phyloP scores from a whole-genome alignment of 805 yeast genomes.

The Teunomyces atbi region DNA sequence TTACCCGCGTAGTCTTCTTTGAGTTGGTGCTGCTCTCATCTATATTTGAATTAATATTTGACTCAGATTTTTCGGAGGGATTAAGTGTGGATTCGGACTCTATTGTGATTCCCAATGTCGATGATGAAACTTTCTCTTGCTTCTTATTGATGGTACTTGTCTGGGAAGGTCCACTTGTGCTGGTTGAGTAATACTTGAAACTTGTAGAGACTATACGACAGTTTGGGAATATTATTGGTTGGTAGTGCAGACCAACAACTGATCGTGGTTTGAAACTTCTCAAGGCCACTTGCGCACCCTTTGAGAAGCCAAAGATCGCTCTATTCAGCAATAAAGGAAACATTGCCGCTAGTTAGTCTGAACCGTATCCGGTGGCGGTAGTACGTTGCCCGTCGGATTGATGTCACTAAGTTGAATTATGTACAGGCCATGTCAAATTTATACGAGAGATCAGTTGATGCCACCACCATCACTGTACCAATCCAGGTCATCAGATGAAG shows the following conservation, averaged over 20 bases:
- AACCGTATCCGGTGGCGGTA: not conserved
- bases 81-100: too few species aligned
- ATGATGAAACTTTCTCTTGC: not conserved
- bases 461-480: too few species aligned
- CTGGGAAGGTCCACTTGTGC: not conserved
- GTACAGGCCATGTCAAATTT: slow-evolving; percentile 1
- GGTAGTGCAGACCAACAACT: not conserved
- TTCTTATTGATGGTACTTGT: not conserved
- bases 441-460: not conserved
- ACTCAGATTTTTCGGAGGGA: not conserved
- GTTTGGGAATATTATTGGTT: not conserved
- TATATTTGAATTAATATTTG: not conserved
- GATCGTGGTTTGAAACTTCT: not conserved
- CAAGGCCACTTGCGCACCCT: not conserved
- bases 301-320: not conserved
- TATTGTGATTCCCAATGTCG: not conserved
- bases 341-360: not conserved
- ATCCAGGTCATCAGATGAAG: too few species aligned
- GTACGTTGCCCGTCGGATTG: not conserved
- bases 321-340: not conserved
- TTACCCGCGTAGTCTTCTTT: not conserved
- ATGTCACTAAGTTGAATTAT: not conserved
- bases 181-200: not conserved
- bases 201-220: not conserved
- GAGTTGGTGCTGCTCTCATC: not conserved